Evolutionary conservation across 306 rosid species (phyloP).

Genomic region (Rosa multiflora): DNA sequence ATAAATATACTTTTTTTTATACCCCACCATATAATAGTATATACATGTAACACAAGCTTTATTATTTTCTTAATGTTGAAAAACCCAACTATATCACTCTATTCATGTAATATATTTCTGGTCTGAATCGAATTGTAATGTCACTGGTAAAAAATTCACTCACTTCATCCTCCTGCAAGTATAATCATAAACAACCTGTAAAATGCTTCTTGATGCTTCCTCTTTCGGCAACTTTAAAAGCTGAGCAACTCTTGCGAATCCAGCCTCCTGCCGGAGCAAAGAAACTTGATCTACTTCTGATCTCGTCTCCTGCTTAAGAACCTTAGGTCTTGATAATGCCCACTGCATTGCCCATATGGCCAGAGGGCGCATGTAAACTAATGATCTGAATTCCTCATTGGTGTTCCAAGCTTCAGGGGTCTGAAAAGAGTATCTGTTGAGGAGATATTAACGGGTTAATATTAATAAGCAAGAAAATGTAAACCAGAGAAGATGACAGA

Average conservation of each 20-base stretch:
- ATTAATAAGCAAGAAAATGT: constrained; percentile 19
- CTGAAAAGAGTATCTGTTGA: constrained; percentile 80
- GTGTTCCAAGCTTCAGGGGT: constrained; percentile 93
- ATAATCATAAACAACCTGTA: constrained; percentile 63
- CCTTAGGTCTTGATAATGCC: constrained; percentile 62
- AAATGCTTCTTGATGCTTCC: constrained; percentile 45
- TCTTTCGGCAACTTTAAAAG: constrained; percentile 65
- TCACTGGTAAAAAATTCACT: neutral
- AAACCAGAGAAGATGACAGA: neutral
- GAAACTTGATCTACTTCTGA: constrained; percentile 43
- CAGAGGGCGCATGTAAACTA: constrained; percentile 90
- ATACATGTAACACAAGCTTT: neutral
- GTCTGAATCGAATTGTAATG: neutral
- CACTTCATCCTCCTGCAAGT: constrained; percentile 62
- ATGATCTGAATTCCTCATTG: constrained; percentile 59
- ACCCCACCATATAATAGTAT: neutral
- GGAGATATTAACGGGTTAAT: constrained; percentile 22
- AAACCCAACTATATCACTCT: neutral
- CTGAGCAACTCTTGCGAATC: constrained; percentile 69
- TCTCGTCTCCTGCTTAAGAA: constrained; percentile 30
- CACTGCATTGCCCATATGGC: constrained; percentile 99
- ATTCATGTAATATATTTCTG: neutral
- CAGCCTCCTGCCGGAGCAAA: constrained; percentile 47
- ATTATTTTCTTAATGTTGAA: neutral
- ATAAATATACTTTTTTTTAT: neutral